A percentile compares a stretch with the other conserved stretches of the same genome.
These are phyloP conservation scores for Austroboletus festivus DNA, from an alignment of 768 basidiomycete species.

Conservation along the genomic window DNA sequence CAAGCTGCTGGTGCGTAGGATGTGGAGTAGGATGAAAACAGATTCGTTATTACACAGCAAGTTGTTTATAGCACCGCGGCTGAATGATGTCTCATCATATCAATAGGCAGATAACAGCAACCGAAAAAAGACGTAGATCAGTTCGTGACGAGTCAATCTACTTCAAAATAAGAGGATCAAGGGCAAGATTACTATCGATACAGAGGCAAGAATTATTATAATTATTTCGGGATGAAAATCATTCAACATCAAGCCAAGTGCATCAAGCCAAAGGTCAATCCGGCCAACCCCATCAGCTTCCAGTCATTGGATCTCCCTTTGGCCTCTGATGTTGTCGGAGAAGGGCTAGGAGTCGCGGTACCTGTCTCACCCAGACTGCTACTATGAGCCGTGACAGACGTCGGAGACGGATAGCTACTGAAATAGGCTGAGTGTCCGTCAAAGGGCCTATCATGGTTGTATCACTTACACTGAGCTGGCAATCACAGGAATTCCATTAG, in stretches of 20 bases:
- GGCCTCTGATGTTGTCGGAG: not conserved
- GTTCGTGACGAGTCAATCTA: too few relatives aligned
- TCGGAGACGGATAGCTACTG: slow-evolving; percentile 41
- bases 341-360: too few relatives aligned
- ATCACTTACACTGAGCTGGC: slow-evolving; percentile 54
- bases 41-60: not conserved
- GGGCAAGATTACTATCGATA: too few relatives aligned
- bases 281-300: slow-evolving; percentile 4
- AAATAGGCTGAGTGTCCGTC: not conserved
- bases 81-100: too few relatives aligned
- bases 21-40: slow-evolving; percentile 6
- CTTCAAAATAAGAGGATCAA: too few relatives aligned
- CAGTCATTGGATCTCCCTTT: not conserved
- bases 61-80: not conserved
- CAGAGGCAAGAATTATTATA: too few relatives aligned
- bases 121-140: too few relatives aligned
- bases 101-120: too few relatives aligned
- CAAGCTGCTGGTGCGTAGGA: not conserved
- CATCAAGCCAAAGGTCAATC: slow-evolving; percentile 2
- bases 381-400: slow-evolving; percentile 40
- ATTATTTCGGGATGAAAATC: too few relatives aligned
- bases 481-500: slow-evolving; percentile 37
- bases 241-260: slow-evolving; percentile 10
- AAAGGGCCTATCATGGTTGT: not conserved
- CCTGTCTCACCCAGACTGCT: slow-evolving; percentile 34